Evolutionary conservation across 1,284 basidiomycete genomes (phyloP).

Genomic region (Heterobasidion annosum): DNA sequence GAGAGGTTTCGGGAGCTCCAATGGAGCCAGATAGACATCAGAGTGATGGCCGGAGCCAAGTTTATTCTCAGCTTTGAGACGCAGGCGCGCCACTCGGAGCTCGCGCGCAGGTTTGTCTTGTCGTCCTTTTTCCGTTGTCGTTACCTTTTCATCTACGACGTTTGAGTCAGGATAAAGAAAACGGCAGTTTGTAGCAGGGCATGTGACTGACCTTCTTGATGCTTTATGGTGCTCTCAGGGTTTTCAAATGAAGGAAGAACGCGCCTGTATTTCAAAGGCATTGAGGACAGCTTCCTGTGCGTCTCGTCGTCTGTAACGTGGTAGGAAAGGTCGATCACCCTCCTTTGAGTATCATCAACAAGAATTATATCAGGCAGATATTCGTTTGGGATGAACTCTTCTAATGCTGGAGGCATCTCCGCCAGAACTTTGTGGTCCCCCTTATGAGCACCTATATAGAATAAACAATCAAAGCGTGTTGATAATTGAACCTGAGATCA

Average conservation of each 20-base stretch:
- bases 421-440: neutral
- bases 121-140: neutral
- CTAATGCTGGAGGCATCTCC: conserved; percentile 11
- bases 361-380: conserved; percentile 23
- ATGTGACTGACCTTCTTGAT: too few relatives aligned
- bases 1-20: neutral
- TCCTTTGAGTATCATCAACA: conserved; percentile 18
- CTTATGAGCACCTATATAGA: neutral
- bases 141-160: neutral
- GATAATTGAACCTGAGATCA: neutral
- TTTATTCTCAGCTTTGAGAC: conserved; percentile 17
- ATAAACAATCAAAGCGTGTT: neutral
- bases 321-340: neutral
- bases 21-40: neutral
- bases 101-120: too few relatives aligned
- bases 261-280: neutral
- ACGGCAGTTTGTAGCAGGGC: too few relatives aligned
- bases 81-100: conserved; percentile 14
- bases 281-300: neutral
- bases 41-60: neutral
- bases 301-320: neutral
- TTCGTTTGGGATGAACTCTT: conserved; percentile 21
- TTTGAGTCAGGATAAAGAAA: neutral
- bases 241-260: neutral
- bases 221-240: too few relatives aligned